phyloP scores from a whole-genome alignment of 805 yeast genomes.

The Monosporozyma aquatica region DNA sequence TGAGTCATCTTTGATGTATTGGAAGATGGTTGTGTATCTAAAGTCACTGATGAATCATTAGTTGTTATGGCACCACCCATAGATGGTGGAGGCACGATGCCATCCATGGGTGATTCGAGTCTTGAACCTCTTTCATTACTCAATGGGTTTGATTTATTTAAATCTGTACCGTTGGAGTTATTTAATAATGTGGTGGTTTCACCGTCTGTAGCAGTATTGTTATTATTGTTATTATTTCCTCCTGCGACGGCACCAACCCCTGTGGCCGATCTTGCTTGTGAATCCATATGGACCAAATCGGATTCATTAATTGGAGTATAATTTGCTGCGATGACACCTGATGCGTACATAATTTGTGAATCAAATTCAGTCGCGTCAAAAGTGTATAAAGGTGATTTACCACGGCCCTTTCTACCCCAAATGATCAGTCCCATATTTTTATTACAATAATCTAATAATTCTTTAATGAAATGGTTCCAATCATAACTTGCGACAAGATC shows the following conservation, averaged over 20 bases:
- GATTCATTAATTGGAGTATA: not conserved
- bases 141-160: not conserved
- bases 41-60: not conserved
- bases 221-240: too few relatives aligned
- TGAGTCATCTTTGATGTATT: conserved; percentile 6
- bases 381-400: conserved; percentile 20
- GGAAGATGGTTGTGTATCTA: not conserved
- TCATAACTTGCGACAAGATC: conserved; percentile 64
- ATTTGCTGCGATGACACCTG: conserved; percentile 11
- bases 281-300: not conserved
- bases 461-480: conserved; percentile 78
- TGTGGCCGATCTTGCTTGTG: not conserved
- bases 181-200: not conserved
- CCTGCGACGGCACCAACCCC: too few relatives aligned
- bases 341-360: conserved; percentile 17
- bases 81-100: not conserved
- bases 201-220: too few relatives aligned
- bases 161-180: not conserved
- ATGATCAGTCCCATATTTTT: conserved; percentile 63
- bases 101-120: not conserved
- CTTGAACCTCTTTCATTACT: conserved; percentile 1
- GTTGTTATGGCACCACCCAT: not conserved
- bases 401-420: conserved; percentile 52
- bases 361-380: conserved; percentile 21
- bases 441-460: conserved; percentile 65